These are phyloP conservation scores for Leccinum fibrillosum DNA, from an alignment of 768 basidiomycete genomes.

Conservation along the genomic window DNA sequence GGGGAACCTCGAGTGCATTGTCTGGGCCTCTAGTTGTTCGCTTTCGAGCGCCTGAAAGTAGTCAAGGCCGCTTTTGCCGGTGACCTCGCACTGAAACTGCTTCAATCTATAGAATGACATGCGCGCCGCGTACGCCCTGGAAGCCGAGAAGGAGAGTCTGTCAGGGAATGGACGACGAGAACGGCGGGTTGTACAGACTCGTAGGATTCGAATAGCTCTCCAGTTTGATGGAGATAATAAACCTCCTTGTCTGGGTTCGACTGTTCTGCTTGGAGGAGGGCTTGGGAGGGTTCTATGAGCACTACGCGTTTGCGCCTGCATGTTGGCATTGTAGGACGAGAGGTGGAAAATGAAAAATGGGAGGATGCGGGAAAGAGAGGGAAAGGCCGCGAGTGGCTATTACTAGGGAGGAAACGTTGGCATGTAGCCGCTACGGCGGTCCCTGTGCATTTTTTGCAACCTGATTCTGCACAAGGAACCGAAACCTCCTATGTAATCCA, in stretches of 20 bases:
- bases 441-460: constrained; percentile 29
- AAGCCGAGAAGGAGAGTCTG: constrained; percentile 9
- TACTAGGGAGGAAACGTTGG: constrained; percentile 48
- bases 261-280: constrained; percentile 63
- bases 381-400: constrained; percentile 54
- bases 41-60: constrained; percentile 94
- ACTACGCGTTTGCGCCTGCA: constrained; percentile 89
- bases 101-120: constrained; percentile 94
- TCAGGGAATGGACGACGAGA: constrained; percentile 26
- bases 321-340: constrained; percentile 66
- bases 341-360: constrained; percentile 42
- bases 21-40: constrained; percentile 85
- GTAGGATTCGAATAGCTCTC: constrained; percentile 96
- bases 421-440: constrained; percentile 35
- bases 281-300: constrained; percentile 75
- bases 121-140: constrained; percentile 78
- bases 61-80: constrained; percentile 89
- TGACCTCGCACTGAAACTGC: constrained; percentile 97
- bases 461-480: constrained; percentile 24
- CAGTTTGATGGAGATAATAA: constrained; percentile 90
- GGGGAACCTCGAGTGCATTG: constrained; percentile 88
- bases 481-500: constrained; percentile 16
- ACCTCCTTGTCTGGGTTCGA: constrained; percentile 70
- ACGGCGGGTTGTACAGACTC: constrained; percentile 58
- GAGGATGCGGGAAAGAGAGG: constrained; percentile 59